A percentile compares a stretch with the other conserved stretches of the same genome.
phyloP scores from a whole-genome alignment of 371 early-diverging fungal genomes.

The Zancudomyces culisetae region DNA sequence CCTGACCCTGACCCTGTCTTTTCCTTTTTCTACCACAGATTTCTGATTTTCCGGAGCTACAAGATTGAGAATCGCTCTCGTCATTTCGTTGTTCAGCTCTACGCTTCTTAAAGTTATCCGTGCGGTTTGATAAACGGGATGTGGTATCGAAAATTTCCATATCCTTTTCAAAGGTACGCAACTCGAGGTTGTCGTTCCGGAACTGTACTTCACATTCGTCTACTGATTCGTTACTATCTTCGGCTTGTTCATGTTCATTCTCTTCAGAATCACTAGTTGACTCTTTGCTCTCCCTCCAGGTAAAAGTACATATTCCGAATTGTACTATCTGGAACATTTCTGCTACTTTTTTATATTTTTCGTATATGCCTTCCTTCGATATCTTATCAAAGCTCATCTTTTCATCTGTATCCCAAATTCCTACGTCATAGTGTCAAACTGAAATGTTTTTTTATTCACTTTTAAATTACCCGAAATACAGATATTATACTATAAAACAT shows the following conservation, averaged over 20 bases:
- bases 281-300: constrained; percentile 27
- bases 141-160: too few species aligned
- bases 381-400: constrained; percentile 20
- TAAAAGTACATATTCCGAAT: constrained; percentile 63
- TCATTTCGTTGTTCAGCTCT: too few species aligned
- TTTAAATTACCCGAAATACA: not conserved
- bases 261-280: not conserved
- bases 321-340: constrained; percentile 44
- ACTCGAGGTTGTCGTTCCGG: too few species aligned
- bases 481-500: not conserved
- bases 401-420: not conserved
- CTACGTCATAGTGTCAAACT: not conserved
- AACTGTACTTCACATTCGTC: too few species aligned
- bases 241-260: not conserved
- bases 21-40: too few species aligned
- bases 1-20: too few species aligned
- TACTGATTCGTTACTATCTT: too few species aligned
- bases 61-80: too few species aligned
- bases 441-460: constrained; percentile 6
- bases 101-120: too few species aligned
- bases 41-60: too few species aligned
- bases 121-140: too few species aligned
- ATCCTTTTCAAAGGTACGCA: not conserved
- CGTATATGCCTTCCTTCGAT: constrained; percentile 37
- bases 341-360: constrained; percentile 36